phyloP scores from a whole-genome alignment of 345 rosid genomes.

The Hirschfeldia incana region DNA sequence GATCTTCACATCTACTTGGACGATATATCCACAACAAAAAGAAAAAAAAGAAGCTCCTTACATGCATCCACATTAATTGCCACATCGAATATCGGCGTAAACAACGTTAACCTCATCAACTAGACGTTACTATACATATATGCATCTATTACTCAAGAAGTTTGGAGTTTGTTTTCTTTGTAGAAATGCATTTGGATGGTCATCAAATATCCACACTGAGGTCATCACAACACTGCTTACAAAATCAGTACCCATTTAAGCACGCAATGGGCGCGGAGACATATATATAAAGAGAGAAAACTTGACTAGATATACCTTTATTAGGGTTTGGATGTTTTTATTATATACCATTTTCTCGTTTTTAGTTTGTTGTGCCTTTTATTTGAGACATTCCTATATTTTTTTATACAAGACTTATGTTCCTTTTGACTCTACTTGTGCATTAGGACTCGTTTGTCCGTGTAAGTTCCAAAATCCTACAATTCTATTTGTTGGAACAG shows the following conservation, averaged over 20 bases:
- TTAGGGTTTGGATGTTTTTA: constrained; percentile 1
- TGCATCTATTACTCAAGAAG: constrained; percentile 13
- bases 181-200: constrained; percentile 2
- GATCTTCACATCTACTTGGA: constrained; percentile 1
- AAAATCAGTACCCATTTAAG: background rate
- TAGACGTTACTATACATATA: background rate
- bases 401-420: background rate
- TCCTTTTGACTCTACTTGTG: background rate
- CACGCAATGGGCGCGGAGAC: background rate
- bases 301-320: background rate
- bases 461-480: constrained; percentile 4
- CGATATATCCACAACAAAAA: background rate
- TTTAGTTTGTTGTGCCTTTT: background rate
- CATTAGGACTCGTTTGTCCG: background rate
- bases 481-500: background rate
- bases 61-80: background rate
- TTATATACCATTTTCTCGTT: background rate
- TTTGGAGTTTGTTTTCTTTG: background rate
- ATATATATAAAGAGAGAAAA: background rate
- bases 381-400: background rate
- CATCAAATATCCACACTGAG: constrained; percentile 1
- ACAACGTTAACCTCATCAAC: constrained; percentile 4
- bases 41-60: background rate
- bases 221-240: background rate
- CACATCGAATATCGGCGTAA: background rate